Percentiles rank a stretch among this genome's conserved stretches.
Evolutionary conservation across 495 filamentous ascomycete genomes (phyloP).

Genomic region (Collariella sp.): DNA sequence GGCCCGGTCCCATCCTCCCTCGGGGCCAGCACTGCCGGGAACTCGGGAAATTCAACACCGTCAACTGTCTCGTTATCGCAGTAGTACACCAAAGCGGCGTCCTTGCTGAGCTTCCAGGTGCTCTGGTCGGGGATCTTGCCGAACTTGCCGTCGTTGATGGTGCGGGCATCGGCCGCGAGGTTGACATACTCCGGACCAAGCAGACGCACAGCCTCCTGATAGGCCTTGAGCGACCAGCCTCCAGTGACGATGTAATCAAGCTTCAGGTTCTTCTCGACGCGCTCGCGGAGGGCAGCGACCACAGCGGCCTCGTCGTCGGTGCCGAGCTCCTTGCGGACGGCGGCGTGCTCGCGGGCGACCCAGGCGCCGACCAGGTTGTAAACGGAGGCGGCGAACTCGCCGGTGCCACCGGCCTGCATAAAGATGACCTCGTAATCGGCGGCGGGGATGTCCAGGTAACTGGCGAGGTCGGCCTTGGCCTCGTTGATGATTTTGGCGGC

Average conservation of each 20-base stretch:
- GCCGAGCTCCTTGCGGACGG: conserved; percentile 31
- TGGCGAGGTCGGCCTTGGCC: conserved; percentile 54
- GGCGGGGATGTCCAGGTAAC: conserved; percentile 60
- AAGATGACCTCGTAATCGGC: conserved; percentile 69
- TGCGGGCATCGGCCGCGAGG: conserved; percentile 61
- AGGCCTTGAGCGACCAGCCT: conserved; percentile 89
- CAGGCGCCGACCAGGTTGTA: conserved; percentile 76
- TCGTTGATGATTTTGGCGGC: conserved; percentile 61
- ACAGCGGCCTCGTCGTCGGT: conserved; percentile 39
- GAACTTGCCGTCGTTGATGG: conserved; percentile 74
- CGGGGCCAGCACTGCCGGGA: conserved; percentile 56
- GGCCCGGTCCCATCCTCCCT: conserved; percentile 48
- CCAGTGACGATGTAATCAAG: conserved; percentile 90
- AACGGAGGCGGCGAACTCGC: conserved; percentile 70
- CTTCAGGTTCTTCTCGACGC: conserved; percentile 57
- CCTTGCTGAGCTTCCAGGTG: conserved; percentile 66
- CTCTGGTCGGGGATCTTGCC: conserved; percentile 69
- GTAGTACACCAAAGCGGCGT: conserved; percentile 75
- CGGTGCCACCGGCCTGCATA: conserved; percentile 77
- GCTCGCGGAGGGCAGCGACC: conserved; percentile 48
- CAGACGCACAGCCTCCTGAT: conserved; percentile 69
- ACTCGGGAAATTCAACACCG: conserved; percentile 82
- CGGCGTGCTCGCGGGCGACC: conserved; percentile 54
- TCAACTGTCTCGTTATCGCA: conserved; percentile 95
- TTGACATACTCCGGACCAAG: conserved; percentile 73